Conservation (phyloP, 768 basidiomycete genomes). For the Hericium rajendrae region DNA sequence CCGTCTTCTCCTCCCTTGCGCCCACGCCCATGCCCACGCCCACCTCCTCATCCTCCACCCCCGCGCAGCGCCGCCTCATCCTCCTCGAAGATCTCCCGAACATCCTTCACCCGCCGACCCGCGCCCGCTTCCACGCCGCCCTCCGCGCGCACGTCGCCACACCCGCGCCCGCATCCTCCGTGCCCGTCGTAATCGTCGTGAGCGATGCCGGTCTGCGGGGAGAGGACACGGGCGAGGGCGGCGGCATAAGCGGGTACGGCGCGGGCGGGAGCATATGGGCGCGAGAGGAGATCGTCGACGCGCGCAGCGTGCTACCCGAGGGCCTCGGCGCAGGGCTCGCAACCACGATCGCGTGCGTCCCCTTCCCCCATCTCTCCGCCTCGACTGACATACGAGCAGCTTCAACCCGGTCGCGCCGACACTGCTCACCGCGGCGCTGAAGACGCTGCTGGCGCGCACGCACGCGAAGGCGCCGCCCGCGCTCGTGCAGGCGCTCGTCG, state of each 20-base stretch:
- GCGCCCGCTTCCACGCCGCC: slow-evolving; percentile 61
- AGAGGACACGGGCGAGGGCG: slow-evolving; percentile 41
- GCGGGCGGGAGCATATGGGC: slow-evolving; percentile 26
- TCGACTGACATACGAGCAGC: slow-evolving; percentile 28
- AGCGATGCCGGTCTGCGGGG: slow-evolving; percentile 78
- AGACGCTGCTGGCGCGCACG: slow-evolving; percentile 33
- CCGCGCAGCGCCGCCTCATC: slow-evolving; percentile 34
- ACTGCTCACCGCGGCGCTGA: slow-evolving; percentile 70
- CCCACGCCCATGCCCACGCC: slow-evolving; percentile 2
- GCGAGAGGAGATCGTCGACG: slow-evolving; percentile 47
- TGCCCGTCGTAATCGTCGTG: slow-evolving; percentile 72
- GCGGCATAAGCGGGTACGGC: slow-evolving; percentile 30
- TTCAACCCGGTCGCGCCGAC: slow-evolving; percentile 92
- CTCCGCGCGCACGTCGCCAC: slow-evolving; percentile 39
- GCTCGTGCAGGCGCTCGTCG: slow-evolving; percentile 64
- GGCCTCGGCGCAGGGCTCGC: slow-evolving; percentile 65
- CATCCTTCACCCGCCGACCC: slow-evolving; percentile 63
- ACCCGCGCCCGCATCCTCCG: slow-evolving; percentile 22
- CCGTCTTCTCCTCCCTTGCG: slow-evolving; percentile 31
- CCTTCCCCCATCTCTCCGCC: neutral
- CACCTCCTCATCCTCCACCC: neutral
- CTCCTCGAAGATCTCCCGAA: slow-evolving; percentile 91
- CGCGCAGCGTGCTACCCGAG: slow-evolving; percentile 61
- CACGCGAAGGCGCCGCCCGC: slow-evolving; percentile 40
- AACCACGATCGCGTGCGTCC: slow-evolving; percentile 67